Conservation (phyloP, 805 yeast species). For the Priceomyces haplophilus region DNA sequence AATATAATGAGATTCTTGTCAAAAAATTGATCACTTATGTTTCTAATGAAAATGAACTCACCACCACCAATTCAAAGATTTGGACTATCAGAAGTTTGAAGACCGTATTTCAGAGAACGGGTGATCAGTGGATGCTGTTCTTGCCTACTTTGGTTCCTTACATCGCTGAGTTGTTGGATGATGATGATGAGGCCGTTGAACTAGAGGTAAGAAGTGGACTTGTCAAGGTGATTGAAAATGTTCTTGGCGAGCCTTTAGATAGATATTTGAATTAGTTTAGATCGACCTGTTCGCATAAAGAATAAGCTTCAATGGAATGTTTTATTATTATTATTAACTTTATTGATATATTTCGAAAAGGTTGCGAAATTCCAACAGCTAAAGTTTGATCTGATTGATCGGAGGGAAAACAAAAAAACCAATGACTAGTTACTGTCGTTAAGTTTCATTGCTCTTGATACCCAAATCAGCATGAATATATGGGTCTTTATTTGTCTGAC, state of each 20-base stretch:
- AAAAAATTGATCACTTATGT: slow-evolving; percentile 34
- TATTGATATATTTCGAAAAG: background rate
- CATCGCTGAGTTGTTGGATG: slow-evolving; percentile 92
- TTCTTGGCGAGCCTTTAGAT: slow-evolving; percentile 92
- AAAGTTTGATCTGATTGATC: too few species aligned
- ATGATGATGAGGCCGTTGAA: slow-evolving; percentile 90
- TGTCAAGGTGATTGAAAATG: slow-evolving; percentile 87
- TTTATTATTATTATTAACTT: background rate
- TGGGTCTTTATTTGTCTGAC: too few species aligned
- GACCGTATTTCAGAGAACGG: slow-evolving; percentile 81
- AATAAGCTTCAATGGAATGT: background rate
- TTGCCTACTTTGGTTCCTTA: slow-evolving; percentile 94
- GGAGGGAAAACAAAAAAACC: too few species aligned
- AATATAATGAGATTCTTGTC: slow-evolving; percentile 65
- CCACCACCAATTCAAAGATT: slow-evolving; percentile 67
- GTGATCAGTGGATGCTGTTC: slow-evolving; percentile 89
- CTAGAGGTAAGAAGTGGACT: slow-evolving; percentile 85
- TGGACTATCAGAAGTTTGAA: slow-evolving; percentile 83
- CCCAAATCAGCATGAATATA: too few species aligned
- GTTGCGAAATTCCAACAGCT: slow-evolving; percentile 1
- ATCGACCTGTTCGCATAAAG: background rate
- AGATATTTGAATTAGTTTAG: slow-evolving; percentile 54
- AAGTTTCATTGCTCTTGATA: too few species aligned
- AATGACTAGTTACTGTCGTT: too few species aligned
- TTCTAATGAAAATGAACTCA: slow-evolving; percentile 50